Percentiles rank a stretch among this genome's conserved stretches.
Evolutionary conservation across 1,284 basidiomycete genomes (phyloP).

Genomic region (Cryptococcus wingfieldii): DNA sequence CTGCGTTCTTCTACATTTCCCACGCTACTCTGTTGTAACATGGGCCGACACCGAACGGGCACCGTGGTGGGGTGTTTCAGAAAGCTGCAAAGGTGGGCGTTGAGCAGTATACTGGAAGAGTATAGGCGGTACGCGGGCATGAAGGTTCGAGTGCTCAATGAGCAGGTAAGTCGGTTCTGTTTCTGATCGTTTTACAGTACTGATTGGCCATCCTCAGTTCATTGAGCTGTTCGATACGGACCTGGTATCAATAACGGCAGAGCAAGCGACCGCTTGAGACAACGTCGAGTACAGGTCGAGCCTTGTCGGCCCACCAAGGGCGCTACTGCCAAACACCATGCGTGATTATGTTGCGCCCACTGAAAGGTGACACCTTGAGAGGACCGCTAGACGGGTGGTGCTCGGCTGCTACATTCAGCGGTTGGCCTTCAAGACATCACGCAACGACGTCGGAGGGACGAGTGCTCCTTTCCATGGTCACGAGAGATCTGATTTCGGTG

Average conservation of each 20-base stretch:
- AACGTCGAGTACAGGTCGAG: neutral
- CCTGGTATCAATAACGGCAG: slow-evolving; percentile 47
- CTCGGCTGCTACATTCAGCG: neutral
- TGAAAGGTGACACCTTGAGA: neutral
- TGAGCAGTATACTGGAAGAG: slow-evolving; percentile 54
- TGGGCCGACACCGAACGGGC: slow-evolving; percentile 54
- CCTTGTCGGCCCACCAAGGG: neutral
- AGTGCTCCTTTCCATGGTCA: too few species aligned
- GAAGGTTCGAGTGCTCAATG: slow-evolving; percentile 54
- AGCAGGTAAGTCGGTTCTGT: slow-evolving; percentile 46
- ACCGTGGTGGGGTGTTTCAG: slow-evolving; percentile 54
- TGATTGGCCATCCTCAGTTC: slow-evolving; percentile 41
- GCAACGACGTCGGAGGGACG: too few species aligned
- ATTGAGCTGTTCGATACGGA: slow-evolving; percentile 56
- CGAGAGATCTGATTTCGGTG: too few species aligned
- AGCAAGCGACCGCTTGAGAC: slow-evolving; percentile 11
- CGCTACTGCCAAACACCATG: too few species aligned
- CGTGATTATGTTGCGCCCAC: neutral
- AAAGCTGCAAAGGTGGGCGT: slow-evolving; percentile 52
- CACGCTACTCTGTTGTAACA: slow-evolving; percentile 54
- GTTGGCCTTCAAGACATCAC: neutral
- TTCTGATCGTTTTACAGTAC: neutral
- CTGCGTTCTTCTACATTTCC: slow-evolving; percentile 53
- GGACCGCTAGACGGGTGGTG: neutral
- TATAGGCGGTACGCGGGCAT: slow-evolving; percentile 54